phyloP scores from a whole-genome alignment of 2,329 filamentous ascomycete genomes.

The Fusarium albosuccineum region DNA sequence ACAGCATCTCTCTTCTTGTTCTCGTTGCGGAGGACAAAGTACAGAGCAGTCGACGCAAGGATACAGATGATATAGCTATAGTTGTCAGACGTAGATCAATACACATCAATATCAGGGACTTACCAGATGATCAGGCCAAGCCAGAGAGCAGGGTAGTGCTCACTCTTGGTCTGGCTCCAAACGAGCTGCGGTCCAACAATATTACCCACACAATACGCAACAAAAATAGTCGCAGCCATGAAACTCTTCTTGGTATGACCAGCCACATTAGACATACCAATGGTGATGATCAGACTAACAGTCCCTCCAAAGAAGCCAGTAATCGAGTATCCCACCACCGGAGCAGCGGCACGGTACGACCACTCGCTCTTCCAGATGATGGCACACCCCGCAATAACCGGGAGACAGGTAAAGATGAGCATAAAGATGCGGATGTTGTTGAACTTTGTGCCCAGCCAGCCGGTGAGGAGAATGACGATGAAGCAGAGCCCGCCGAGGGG shows the following conservation, averaged over 20 bases:
- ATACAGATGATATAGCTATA: conserved; percentile 77
- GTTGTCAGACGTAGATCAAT: conserved; percentile 6
- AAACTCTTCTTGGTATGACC: conserved; percentile 84
- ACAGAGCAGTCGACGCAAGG: conserved; percentile 66
- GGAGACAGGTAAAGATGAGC: conserved; percentile 75
- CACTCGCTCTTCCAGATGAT: conserved; percentile 80
- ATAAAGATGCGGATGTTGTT: conserved; percentile 75
- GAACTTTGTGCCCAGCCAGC: conserved; percentile 71
- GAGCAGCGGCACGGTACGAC: conserved; percentile 73
- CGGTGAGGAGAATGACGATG: conserved; percentile 74
- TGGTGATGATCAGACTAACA: conserved; percentile 68
- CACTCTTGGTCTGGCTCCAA: conserved; percentile 71
- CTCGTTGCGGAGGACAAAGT: conserved; percentile 69
- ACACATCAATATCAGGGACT: conserved; percentile 23
- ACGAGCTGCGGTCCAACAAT: conserved; percentile 82
- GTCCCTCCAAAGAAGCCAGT: conserved; percentile 81
- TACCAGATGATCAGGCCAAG: conserved; percentile 73
- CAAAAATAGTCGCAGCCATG: conserved; percentile 80
- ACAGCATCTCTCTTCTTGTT: conserved; percentile 66
- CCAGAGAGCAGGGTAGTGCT: conserved; percentile 81
- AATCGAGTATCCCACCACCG: conserved; percentile 78
- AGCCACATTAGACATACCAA: conserved; percentile 75
- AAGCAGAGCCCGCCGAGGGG: conserved; percentile 78
- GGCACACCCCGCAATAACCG: conserved; percentile 79
- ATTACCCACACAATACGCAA: conserved; percentile 81